These are phyloP conservation scores for Penicillium paradoxum DNA, from an alignment of 495 filamentous ascomycete species.

Conservation along the genomic window DNA sequence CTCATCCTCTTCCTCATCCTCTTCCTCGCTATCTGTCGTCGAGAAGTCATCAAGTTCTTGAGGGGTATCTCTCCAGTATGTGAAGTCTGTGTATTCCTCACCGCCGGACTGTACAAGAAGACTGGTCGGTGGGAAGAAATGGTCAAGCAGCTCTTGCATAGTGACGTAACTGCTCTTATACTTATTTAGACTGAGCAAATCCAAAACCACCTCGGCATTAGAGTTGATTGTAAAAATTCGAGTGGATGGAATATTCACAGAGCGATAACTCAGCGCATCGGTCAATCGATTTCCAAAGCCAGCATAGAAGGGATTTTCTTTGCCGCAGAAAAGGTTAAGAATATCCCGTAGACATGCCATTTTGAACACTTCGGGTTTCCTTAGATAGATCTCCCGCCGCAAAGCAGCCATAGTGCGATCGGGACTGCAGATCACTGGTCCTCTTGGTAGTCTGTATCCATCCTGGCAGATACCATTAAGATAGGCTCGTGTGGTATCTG, in stretches of 20 bases:
- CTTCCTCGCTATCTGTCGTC: constrained; percentile 64
- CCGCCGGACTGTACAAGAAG: constrained; percentile 71
- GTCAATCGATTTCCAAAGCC: constrained; percentile 97
- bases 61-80: constrained; percentile 75
- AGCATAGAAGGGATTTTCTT: constrained; percentile 84
- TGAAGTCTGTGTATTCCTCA: constrained; percentile 86
- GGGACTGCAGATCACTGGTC: constrained; percentile 89
- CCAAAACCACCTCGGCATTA: constrained; percentile 92
- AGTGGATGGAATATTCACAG: constrained; percentile 87
- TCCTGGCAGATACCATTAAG: constrained; percentile 87
- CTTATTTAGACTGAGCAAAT: constrained; percentile 85
- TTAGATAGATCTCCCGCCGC: constrained; percentile 86
- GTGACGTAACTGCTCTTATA: constrained; percentile 95
- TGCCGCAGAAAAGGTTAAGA: constrained; percentile 73
- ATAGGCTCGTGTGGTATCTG: constrained; percentile 87
- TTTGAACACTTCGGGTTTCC: constrained; percentile 98
- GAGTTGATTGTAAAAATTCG: constrained; percentile 99
- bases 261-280: constrained; percentile 92
- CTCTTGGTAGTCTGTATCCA: constrained; percentile 76
- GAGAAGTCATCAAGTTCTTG: constrained; percentile 75
- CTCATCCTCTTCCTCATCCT: constrained; percentile 41
- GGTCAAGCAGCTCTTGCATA: constrained; percentile 93
- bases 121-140: constrained; percentile 87
- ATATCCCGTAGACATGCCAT: constrained; percentile 98
- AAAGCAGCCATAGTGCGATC: constrained; percentile 96